A percentile compares a stretch with the other conserved stretches of the same genome.
Conservation (phyloP, 2,329 filamentous ascomycete species). For the Monilinia vaccinii-corymbosi region DNA sequence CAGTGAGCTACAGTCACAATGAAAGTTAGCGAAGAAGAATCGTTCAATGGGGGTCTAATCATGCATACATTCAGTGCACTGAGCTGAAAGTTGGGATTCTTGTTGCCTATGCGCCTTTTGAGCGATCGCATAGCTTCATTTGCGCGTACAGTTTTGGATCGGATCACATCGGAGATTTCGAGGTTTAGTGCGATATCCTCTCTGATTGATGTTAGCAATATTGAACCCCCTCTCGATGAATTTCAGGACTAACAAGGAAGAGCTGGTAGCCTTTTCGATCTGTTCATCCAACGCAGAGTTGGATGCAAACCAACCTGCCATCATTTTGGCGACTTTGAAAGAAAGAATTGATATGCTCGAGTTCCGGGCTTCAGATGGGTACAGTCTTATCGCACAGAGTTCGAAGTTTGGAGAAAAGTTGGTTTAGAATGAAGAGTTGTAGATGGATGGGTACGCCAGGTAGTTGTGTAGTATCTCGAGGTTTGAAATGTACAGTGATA, state of each 20-base stretch:
- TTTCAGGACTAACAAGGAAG: constrained; percentile 54
- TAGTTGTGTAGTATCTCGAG: neutral
- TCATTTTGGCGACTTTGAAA: constrained; percentile 41
- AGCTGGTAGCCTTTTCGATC: constrained; percentile 92
- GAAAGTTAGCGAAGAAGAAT: constrained; percentile 24
- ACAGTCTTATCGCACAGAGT: neutral
- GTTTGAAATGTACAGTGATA: neutral
- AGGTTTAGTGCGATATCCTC: constrained; percentile 97
- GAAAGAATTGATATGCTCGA: neutral
- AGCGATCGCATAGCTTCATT: constrained; percentile 97
- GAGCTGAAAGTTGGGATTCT: constrained; percentile 94
- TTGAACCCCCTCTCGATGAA: neutral
- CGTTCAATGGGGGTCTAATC: neutral
- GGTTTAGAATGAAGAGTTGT: neutral
- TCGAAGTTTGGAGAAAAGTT: neutral
- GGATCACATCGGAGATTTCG: constrained; percentile 95
- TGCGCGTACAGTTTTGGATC: constrained; percentile 93
- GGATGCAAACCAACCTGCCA: constrained; percentile 96
- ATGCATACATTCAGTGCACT: constrained; percentile 73
- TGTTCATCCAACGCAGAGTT: constrained; percentile 93
- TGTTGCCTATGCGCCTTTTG: constrained; percentile 89
- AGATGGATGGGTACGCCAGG: neutral
- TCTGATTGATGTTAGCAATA: constrained; percentile 37
- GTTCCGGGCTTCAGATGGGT: neutral
- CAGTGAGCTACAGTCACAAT: constrained; percentile 59